Conservation (phyloP, 2,329 filamentous ascomycete species). For the Sordariomycetes sp. region DNA sequence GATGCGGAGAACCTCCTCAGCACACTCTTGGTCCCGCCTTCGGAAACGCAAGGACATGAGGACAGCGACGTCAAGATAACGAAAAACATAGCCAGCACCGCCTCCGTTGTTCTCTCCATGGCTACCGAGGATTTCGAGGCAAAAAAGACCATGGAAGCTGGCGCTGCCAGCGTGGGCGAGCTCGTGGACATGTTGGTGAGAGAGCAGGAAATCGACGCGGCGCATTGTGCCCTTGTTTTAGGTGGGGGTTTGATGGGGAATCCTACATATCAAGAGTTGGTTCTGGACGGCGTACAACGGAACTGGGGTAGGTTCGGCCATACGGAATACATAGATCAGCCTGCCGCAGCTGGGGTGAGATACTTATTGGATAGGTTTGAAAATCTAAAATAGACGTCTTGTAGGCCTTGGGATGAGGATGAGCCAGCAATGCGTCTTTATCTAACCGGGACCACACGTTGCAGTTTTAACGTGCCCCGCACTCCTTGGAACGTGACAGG, state of each 20-base stretch:
- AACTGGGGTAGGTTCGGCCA: constrained; percentile 8
- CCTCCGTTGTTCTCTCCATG: constrained; percentile 9
- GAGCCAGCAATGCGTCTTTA: background rate
- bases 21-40: constrained; percentile 8
- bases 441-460: background rate
- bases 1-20: constrained; percentile 9
- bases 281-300: constrained; percentile 5
- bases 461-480: no score
- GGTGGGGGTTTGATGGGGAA: constrained; percentile 12
- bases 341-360: constrained; percentile 8
- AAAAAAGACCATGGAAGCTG: constrained; percentile 8
- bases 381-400: background rate
- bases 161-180: constrained; percentile 8
- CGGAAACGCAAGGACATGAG: constrained; percentile 1
- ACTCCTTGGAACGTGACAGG: no score
- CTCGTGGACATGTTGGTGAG: constrained; percentile 8
- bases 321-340: constrained; percentile 7
- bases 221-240: constrained; percentile 9
- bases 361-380: background rate
- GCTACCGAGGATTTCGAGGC: constrained; percentile 8
- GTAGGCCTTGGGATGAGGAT: background rate
- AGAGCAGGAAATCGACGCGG: constrained; percentile 7
- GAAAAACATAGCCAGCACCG: constrained; percentile 10
- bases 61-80: constrained; percentile 5
- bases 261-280: constrained; percentile 5